A percentile compares a stretch with the other conserved stretches of the same genome.
phyloP scores from a whole-genome alignment of 805 yeast genomes.

The Yueomyces sinensis region DNA sequence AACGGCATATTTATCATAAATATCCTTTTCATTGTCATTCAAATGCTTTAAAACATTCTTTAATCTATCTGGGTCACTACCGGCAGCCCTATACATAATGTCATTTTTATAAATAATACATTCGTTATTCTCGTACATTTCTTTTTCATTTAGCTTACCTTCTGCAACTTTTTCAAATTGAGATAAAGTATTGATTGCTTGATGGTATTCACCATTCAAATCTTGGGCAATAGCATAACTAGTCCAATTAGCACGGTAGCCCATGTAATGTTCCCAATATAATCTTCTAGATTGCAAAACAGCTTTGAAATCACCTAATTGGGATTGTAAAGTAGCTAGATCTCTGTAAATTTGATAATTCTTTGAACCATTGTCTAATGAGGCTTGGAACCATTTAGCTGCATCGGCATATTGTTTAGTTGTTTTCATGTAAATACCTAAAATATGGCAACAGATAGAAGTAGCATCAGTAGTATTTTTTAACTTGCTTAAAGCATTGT shows the following conservation, averaged over 20 bases:
- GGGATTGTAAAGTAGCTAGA: constrained; percentile 66
- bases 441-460: constrained; percentile 69
- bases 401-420: constrained; percentile 63
- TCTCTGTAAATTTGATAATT: constrained; percentile 76
- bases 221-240: constrained; percentile 77
- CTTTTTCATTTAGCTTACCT: constrained; percentile 54
- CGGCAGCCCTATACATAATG: constrained; percentile 50
- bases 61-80: constrained; percentile 27
- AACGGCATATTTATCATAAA: constrained; percentile 45
- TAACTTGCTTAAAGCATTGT: constrained; percentile 47
- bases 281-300: constrained; percentile 51
- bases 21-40: constrained; percentile 37
- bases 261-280: constrained; percentile 61
- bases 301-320: constrained; percentile 57
- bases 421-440: constrained; percentile 71
- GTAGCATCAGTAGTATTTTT: constrained; percentile 29
- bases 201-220: constrained; percentile 49
- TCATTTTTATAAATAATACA: constrained; percentile 59
- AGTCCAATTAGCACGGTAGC: constrained; percentile 85
- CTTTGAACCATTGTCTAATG: constrained; percentile 63
- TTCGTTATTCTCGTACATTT: constrained; percentile 71
- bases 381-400: constrained; percentile 59
- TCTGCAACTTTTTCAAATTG: constrained; percentile 65
- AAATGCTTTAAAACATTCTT: constrained; percentile 51
- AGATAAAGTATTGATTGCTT: constrained; percentile 58